Evolutionary conservation across 2,329 filamentous ascomycete genomes (phyloP).

Genomic region (Blastomyces gilchristii): DNA sequence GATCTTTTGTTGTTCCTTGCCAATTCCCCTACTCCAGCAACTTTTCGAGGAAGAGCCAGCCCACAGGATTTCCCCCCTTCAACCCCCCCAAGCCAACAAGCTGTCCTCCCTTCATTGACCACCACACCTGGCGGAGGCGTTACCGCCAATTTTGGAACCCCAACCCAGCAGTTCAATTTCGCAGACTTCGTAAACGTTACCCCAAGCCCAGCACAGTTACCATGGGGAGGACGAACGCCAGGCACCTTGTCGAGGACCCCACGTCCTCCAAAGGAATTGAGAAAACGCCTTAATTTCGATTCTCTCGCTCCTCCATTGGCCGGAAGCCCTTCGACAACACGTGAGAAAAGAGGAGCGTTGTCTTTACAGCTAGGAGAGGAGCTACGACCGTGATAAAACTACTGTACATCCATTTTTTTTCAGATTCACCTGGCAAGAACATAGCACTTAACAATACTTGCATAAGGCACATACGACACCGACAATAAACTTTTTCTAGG

Average conservation of each 20-base stretch:
- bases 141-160: constrained; percentile 65
- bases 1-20: constrained; percentile 76
- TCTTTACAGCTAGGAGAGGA: constrained; percentile 58
- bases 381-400: constrained; percentile 39
- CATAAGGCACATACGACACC: background rate
- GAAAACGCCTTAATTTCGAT: constrained; percentile 74
- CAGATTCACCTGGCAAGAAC: background rate
- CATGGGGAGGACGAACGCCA: constrained; percentile 56
- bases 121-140: constrained; percentile 57
- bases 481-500: background rate
- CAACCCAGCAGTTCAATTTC: constrained; percentile 81
- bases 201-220: constrained; percentile 81
- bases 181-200: constrained; percentile 96
- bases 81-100: constrained; percentile 61
- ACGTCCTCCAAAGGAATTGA: constrained; percentile 54
- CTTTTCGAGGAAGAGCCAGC: constrained; percentile 39
- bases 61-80: constrained; percentile 52
- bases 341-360: constrained; percentile 42
- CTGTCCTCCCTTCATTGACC: constrained; percentile 41
- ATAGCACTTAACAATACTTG: background rate
- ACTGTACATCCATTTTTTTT: background rate
- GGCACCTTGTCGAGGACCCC: constrained; percentile 54
- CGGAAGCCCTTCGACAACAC: constrained; percentile 33
- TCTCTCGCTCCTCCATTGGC: constrained; percentile 50
- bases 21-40: constrained; percentile 79